A percentile compares a stretch with the other conserved stretches of the same genome.
phyloP scores from a whole-genome alignment of 179 eudicot genomes.

The Beta corolliflora region DNA sequence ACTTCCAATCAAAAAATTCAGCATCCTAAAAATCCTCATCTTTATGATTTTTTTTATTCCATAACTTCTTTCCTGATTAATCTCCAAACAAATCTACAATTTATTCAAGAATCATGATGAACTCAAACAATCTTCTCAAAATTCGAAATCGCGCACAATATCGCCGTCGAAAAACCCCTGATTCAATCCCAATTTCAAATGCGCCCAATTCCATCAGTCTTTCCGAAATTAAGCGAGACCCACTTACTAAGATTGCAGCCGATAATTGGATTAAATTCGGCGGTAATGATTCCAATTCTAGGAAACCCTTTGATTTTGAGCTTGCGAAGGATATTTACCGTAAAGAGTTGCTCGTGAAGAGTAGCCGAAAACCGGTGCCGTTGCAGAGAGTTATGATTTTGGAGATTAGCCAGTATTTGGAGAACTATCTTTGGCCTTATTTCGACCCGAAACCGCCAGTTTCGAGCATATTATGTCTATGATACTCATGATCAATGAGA shows the following conservation, averaged over 20 bases:
- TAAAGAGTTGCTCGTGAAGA: constrained; percentile 60
- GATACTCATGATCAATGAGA: constrained; percentile 94
- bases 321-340: constrained; percentile 75
- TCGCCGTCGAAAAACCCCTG: constrained; percentile 49
- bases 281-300: not conserved
- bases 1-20: no score
- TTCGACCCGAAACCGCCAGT: constrained; percentile 55
- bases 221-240: constrained; percentile 73
- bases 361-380: constrained; percentile 66
- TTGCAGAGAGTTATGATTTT: constrained; percentile 90
- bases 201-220: constrained; percentile 70
- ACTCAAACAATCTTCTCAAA: no score
- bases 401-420: constrained; percentile 96
- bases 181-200: constrained; percentile 50
- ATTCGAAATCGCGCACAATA: constrained; percentile 20
- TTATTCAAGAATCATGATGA: no score
- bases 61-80: no score
- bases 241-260: constrained; percentile 70
- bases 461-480: constrained; percentile 95
- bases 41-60: no score
- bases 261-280: constrained; percentile 48
- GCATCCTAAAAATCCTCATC: no score
- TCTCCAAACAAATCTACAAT: no score
- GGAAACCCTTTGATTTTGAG: constrained; percentile 52
- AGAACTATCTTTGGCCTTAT: constrained; percentile 89